Evolutionary conservation across 78 protist genomes (phyloP), one percentile per base, ranked within the genome.

Genomic region (Thecamonas trahens): DNA sequence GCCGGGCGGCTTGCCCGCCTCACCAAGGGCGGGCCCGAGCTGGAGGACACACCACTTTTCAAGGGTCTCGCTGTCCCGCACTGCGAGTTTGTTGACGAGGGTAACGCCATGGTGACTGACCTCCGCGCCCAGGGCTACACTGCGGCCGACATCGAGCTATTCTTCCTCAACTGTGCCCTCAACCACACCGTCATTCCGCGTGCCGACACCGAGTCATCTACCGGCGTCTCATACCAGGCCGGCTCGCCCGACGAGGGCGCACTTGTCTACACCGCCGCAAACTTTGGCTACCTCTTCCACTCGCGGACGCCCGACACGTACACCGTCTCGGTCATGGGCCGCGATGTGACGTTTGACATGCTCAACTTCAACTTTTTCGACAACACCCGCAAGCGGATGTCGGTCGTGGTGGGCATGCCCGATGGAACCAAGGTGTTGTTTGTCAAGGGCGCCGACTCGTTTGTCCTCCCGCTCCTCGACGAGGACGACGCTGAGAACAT

Each of bases 171-270:
- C n/a, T n/a, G n/a, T n/a, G n/a, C n/a, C n/a, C n/a, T n/a, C n/a
- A n/a, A n/a, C n/a, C n/a, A n/a, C n/a, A n/a, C n/a, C n/a, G n/a
- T 26, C 59, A 20, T 53, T 20, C 29, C 24, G 7, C 59, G 29
- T 8, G 59, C 7, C 28, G 9, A 20, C 7, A 15, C 13, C 37
- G 9, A 15, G 24, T 15, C 59, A 17, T 53, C 9, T 53, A 17
- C 59, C 37, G 59, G 14, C 37, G 17, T 53, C 11, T 4, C 22
- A 38, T 1, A 7, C 22, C 83, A 84, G 66, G 90, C 93, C 4
- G 63, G 85, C 26, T 88, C 94, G 7, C 97, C 97, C 8, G 97
- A 93, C 61, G 97, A 93, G 65, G 88, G 61, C 24, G 94, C 93
- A 34, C 86, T 92, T 26, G 94, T 92, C 14, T 34, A 2, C 8